phyloP scores from a whole-genome alignment of 352 stramenopile genomes.

The Globisporangium emineosum region DNA sequence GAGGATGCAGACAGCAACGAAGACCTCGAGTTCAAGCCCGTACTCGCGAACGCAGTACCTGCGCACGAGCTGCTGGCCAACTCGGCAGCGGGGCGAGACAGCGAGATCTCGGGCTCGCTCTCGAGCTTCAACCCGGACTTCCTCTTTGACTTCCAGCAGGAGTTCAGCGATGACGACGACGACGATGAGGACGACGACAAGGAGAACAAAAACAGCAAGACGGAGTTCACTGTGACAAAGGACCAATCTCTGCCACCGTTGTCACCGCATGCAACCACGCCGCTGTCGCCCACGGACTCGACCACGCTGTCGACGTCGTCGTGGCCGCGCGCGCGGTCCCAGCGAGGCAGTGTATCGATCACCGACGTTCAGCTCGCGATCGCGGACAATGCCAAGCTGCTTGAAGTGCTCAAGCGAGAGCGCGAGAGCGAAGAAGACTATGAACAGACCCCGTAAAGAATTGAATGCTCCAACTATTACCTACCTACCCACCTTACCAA shows the following conservation, averaged over 20 bases:
- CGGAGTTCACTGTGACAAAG: not conserved
- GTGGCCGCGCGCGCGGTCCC: conserved; percentile 1
- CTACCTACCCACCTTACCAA: not conserved
- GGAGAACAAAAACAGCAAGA: not conserved
- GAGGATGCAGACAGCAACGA: conserved; percentile 21
- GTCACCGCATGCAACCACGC: not conserved
- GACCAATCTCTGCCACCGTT: not conserved
- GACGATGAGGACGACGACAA: conserved; percentile 15
- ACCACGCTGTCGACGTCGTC: not conserved
- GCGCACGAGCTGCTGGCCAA: conserved; percentile 6
- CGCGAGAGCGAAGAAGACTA: conserved; percentile 5
- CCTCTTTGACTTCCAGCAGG: conserved; percentile 34
- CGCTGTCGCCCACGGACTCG: conserved; percentile 7
- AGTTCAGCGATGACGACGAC: conserved; percentile 17
- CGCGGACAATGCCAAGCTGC: conserved; percentile 47
- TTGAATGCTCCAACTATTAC: not conserved
- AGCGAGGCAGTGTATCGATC: conserved; percentile 16
- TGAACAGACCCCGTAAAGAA: not conserved
- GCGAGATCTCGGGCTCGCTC: conserved; percentile 5
- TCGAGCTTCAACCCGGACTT: conserved; percentile 28
- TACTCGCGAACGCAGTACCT: conserved; percentile 16
- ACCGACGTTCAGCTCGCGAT: conserved; percentile 50
- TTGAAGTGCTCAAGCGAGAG: conserved; percentile 44
- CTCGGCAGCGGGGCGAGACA: not conserved
- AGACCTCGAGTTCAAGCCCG: conserved; percentile 48